A percentile compares a stretch with the other conserved stretches of the same genome.
phyloP scores from a whole-genome alignment of 768 basidiomycete species.

The Russula sp. region DNA sequence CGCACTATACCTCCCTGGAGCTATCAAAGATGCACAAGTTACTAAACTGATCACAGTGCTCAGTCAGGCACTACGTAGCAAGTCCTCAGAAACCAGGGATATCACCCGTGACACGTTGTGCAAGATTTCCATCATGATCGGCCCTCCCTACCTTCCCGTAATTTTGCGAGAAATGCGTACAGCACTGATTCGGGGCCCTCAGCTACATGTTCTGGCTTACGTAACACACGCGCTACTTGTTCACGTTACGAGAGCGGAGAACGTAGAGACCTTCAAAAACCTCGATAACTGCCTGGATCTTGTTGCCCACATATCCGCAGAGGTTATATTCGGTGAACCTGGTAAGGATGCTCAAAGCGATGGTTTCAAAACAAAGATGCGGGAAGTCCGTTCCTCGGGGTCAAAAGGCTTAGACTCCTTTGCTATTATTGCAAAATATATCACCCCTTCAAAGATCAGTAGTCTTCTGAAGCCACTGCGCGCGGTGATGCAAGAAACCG shows the following conservation, averaged over 20 bases:
- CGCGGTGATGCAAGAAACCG: slow-evolving; percentile 80
- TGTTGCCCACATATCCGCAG: slow-evolving; percentile 72
- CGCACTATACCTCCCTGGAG: slow-evolving; percentile 67
- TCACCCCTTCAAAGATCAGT: slow-evolving; percentile 72
- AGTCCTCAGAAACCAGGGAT: slow-evolving; percentile 88
- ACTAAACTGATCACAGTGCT: slow-evolving; percentile 73
- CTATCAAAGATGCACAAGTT: slow-evolving; percentile 58
- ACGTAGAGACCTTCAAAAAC: slow-evolving; percentile 44
- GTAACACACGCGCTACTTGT: slow-evolving; percentile 74
- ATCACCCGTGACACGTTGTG: slow-evolving; percentile 75
- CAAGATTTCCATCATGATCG: slow-evolving; percentile 67
- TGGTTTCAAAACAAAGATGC: slow-evolving; percentile 91
- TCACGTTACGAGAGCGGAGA: slow-evolving; percentile 63
- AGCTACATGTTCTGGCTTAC: slow-evolving; percentile 87
- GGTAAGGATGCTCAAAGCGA: slow-evolving; percentile 82
- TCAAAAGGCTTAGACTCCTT: slow-evolving; percentile 86
- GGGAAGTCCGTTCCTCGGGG: slow-evolving; percentile 78
- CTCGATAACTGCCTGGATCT: slow-evolving; percentile 76
- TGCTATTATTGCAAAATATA: slow-evolving; percentile 65
- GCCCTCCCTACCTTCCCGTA: slow-evolving; percentile 63
- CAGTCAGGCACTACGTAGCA: slow-evolving; percentile 86
- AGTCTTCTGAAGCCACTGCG: slow-evolving; percentile 71
- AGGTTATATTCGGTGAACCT: slow-evolving; percentile 92
- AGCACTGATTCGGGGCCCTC: slow-evolving; percentile 85
- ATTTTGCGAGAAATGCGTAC: slow-evolving; percentile 75